Percentiles rank a stretch among this genome's conserved stretches.
phyloP scores from a whole-genome alignment of 306 rosid species.

The Dalbergia cochinchinensis region DNA sequence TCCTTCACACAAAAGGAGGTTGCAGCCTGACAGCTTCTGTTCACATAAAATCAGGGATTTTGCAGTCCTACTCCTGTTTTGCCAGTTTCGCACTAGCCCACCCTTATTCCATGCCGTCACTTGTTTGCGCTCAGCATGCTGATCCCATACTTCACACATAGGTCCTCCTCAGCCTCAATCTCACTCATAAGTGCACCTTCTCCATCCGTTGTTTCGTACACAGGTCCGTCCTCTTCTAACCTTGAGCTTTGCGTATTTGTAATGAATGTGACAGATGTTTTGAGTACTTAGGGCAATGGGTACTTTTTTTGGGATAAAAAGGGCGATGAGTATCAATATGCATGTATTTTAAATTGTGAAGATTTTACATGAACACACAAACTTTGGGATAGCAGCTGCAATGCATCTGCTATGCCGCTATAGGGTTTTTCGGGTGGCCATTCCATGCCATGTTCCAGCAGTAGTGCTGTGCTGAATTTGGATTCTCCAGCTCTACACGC shows the following conservation, averaged over 20 bases:
- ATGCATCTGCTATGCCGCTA: not conserved
- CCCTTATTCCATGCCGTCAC: not conserved
- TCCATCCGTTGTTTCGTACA: not conserved
- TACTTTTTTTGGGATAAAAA: too few species aligned
- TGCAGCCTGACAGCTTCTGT: not conserved
- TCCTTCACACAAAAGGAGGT: not conserved
- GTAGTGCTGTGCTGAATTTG: conserved; percentile 44
- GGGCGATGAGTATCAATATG: not conserved
- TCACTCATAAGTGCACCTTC: not conserved
- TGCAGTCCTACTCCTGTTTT: not conserved
- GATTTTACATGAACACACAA: not conserved
- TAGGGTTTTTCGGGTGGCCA: not conserved
- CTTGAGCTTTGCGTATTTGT: too few species aligned
- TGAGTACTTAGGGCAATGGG: not conserved
- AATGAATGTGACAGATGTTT: too few species aligned
- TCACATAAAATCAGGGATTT: conserved; percentile 9
- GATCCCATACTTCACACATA: not conserved
- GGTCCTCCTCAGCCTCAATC: conserved; percentile 6
- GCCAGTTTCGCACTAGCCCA: not conserved
- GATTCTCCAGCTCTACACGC: conserved; percentile 43
- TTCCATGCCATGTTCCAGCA: conserved; percentile 5
- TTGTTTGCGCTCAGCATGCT: not conserved
- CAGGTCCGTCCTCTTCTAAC: conserved; percentile 2
- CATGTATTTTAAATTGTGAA: not conserved
- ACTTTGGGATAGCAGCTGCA: not conserved